Evolutionary conservation across 1,284 basidiomycete species (phyloP), one percentile per base, ranked within the genome.

Genomic region (Phenoliferia sp.): DNA sequence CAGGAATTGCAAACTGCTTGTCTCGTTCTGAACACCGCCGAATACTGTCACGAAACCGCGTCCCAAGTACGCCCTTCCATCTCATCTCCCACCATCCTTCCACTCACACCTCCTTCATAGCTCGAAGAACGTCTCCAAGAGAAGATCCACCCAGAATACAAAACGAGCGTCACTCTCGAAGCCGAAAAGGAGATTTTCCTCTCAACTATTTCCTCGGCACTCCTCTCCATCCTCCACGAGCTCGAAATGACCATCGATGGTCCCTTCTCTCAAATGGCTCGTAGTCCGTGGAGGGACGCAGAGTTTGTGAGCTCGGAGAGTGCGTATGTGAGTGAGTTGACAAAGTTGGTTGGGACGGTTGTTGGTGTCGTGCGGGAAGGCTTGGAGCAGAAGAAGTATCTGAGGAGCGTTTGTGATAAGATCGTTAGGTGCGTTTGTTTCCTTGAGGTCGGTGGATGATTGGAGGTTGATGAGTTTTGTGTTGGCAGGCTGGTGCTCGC

Each of bases 11-110:
- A 87, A 72, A 90, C 89, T 70, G 87, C 90, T 0, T 93, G 90
- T 76, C 81, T 92, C 26, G 82, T 96, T 29, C 87, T 99, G 76
- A 99, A 99, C 77, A 99, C 96, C 0, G 94, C 94, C 2, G 95
- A 99, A 76, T 99, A 99, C 79, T 99, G 96, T 78, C 89, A 93
- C 74, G 88, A 86, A 4, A 99, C 95, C 1, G 90, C 93, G 2
- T 78, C 86, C 28, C 93, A 96, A 84, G 91, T 88, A 73, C 28
- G 80, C 71, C 52, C 26, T 12, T 12, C 26, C 59, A 3, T 12
- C n/a, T 4, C 26, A 1, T 29, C 34, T 0, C 22, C 0, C 31
- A 34, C 33, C 33, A 22, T 4, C 31, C 28, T 33, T 19, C 33
- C 31, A 10, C 22, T 31, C n/a, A 0, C 29, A 7, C 3, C 22